These are phyloP conservation scores for Berberis thunbergii DNA, from an alignment of 164 flowering plant species.

Conservation along the genomic window DNA sequence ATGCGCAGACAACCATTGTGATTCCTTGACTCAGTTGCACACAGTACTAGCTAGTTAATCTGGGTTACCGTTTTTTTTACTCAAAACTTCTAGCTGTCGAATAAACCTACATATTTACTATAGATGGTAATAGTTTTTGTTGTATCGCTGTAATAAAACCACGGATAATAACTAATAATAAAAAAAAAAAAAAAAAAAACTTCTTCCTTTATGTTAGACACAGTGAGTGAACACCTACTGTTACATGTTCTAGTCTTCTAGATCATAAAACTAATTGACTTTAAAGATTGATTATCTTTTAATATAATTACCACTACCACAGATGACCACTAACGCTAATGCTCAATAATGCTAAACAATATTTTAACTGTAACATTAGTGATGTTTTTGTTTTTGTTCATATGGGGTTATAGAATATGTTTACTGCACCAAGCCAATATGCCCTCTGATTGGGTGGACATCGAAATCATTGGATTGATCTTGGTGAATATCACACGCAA, in stretches of 20 bases:
- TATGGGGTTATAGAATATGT: neutral
- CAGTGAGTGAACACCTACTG: neutral
- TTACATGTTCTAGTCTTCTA: neutral
- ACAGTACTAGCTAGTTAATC: too few species aligned
- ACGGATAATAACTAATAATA: neutral
- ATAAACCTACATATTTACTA: too few species aligned
- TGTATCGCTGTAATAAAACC: too few species aligned
- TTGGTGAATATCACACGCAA: too few species aligned
- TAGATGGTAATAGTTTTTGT: too few species aligned
- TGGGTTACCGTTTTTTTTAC: too few species aligned
- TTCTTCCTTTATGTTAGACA: neutral
- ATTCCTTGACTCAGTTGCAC: too few species aligned
- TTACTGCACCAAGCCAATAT: too few species aligned
- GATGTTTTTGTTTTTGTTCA: constrained; percentile 1
- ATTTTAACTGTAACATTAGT: constrained; percentile 1
- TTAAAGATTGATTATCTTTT: neutral
- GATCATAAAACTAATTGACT: too few species aligned
- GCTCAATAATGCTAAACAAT: constrained; percentile 1
- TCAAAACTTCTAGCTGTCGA: neutral
- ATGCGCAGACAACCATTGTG: too few species aligned
- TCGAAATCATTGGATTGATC: too few species aligned
- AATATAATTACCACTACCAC: neutral
- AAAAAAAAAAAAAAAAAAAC: neutral
- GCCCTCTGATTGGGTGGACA: too few species aligned
- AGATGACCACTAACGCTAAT: neutral